These are phyloP conservation scores for Saccharomycopsis malanga DNA, from an alignment of 805 yeast genomes.

Conservation along the genomic window DNA sequence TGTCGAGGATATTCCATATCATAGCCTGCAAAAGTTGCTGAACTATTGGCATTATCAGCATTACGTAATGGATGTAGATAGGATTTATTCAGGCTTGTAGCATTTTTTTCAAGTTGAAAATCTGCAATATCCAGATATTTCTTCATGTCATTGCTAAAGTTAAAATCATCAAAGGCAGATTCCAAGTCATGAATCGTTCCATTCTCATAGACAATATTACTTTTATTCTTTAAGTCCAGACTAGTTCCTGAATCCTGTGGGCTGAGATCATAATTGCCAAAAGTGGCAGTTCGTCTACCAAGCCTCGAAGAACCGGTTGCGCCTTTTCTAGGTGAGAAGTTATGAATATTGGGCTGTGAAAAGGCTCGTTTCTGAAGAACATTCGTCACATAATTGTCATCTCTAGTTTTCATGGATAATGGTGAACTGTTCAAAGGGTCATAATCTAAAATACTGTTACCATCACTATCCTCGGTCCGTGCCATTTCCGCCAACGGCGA, in stretches of 20 bases:
- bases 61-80: too few relatives aligned
- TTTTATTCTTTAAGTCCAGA: too few relatives aligned
- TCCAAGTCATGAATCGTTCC: too few relatives aligned
- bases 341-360: constrained; percentile 5
- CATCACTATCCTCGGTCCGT: too few relatives aligned
- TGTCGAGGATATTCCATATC: constrained; percentile 17
- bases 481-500: not conserved
- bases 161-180: too few relatives aligned
- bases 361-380: constrained; percentile 6
- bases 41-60: not conserved
- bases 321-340: too few relatives aligned
- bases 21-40: not conserved
- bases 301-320: not conserved
- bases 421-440: not conserved
- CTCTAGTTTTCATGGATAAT: constrained; percentile 1
- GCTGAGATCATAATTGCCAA: not conserved
- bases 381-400: constrained; percentile 2
- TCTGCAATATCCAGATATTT: too few relatives aligned
- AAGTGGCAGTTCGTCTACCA: not conserved
- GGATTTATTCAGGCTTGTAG: too few relatives aligned
- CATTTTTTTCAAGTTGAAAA: too few relatives aligned
- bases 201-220: too few relatives aligned
- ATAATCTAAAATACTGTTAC: not conserved
- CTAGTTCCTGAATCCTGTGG: constrained; percentile 1
- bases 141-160: too few relatives aligned